Evolutionary conservation across 1,284 basidiomycete genomes (phyloP), one percentile per base, ranked within the genome.

Genomic region (Moesziomyces antarcticus): DNA sequence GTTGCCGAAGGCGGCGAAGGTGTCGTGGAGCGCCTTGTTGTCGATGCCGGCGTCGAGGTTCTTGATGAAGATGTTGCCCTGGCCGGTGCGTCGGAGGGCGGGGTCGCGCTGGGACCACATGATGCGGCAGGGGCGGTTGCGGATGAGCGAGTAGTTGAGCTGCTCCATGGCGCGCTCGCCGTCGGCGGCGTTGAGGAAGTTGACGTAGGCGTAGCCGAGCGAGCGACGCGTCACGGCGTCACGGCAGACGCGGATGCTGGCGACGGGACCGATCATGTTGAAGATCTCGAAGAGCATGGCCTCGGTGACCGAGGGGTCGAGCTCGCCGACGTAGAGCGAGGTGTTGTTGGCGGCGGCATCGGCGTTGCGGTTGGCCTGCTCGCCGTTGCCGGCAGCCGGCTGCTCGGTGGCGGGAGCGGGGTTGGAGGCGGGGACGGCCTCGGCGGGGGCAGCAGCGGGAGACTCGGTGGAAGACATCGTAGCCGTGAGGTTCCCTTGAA

Each of bases 41-140:
- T 99, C 97, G 81, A 99, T 99, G 73, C 89, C 89, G 86, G 97
- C 93, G 85, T 99, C 97, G 78, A 99, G 88, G 88, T 99, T 99
- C 89, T 99, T 99, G 88, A 99, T 99, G 88, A 99, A 99, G 85
- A 99, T 96, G 87, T 99, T 99, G 86, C 97, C 97, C 87, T 97
- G 94, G 77, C 95, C 95, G 76, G 95, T 98, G 90, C 99, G 98
- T 87, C 97, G 94, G 84, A 99, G 90, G 80, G 94, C 93, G 71
- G 97, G 97, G 88, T 99, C 97, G 85, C 97, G 93, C 90, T 99
- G 96, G 83, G 95, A 98, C 95, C 97, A 98, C 97, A 99, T 99
- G 88, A 99, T 99, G 84, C 97, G 94, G 89, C 97, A 99, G 75
- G 97, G 92, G 83, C 94, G 93, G 86, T 91, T 91, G 89, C 98